Conservation (phyloP, 192 early-diverging fungal genomes). For the Spinellus fusiger region DNA sequence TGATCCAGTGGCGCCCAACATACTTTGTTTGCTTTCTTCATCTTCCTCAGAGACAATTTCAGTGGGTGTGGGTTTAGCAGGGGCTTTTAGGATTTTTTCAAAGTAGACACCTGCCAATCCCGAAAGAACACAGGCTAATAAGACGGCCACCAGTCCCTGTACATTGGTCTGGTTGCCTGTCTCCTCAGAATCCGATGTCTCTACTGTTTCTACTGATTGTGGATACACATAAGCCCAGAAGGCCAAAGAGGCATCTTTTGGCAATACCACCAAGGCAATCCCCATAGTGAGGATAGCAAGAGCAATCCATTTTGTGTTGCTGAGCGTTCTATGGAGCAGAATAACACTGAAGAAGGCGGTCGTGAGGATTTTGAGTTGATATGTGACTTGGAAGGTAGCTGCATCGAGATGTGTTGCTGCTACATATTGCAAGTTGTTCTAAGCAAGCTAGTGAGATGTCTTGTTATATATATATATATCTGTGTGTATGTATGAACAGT, state of each 20-base stretch:
- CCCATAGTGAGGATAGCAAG: conserved; percentile 79
- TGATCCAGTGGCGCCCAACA: not conserved
- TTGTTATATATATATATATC: not conserved
- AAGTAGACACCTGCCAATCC: conserved; percentile 96
- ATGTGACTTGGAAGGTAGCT: conserved; percentile 94
- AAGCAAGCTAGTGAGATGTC: not conserved
- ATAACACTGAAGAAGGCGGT: conserved; percentile 88
- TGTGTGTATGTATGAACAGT: too few species aligned
- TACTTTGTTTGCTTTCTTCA: not conserved
- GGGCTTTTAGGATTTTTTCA: conserved; percentile 91
- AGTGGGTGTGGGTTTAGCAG: conserved; percentile 14
- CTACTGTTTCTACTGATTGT: too few species aligned
- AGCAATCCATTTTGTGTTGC: conserved; percentile 69
- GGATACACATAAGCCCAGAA: not conserved
- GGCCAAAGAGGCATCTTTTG: conserved; percentile 25
- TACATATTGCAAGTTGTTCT: conserved; percentile 93
- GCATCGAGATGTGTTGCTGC: conserved; percentile 84
- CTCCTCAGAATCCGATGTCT: conserved; percentile 1
- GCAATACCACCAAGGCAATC: conserved; percentile 79
- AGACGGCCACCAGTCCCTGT: conserved; percentile 72
- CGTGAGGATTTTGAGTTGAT: conserved; percentile 96
- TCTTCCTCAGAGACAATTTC: not conserved
- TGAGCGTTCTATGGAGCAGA: conserved; percentile 63
- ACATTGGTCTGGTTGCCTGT: conserved; percentile 43
- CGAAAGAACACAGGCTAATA: conserved; percentile 78